Evolutionary conservation across 2,329 filamentous ascomycete genomes (phyloP).

Genomic region (Xylariales sp.): DNA sequence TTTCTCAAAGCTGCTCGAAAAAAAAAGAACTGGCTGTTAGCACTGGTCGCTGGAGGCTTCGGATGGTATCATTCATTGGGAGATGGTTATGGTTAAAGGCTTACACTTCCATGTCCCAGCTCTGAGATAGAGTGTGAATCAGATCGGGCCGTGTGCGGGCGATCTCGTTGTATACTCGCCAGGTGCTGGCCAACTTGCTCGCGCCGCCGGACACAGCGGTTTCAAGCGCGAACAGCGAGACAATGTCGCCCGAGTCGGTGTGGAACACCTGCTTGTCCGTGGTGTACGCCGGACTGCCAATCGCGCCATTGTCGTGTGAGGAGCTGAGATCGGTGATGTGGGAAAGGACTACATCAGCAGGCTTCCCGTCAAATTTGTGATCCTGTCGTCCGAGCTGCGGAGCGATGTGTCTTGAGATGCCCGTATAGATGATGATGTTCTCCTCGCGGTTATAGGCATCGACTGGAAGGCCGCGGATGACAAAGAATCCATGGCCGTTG

Average conservation of each 20-base stretch:
- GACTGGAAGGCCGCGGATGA: conserved; percentile 53
- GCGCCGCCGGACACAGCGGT: conserved; percentile 51
- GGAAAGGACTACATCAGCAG: conserved; percentile 47
- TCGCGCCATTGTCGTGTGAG: conserved; percentile 28
- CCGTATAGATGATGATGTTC: conserved; percentile 55
- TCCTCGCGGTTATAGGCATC: conserved; percentile 49
- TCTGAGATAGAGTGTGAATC: neutral
- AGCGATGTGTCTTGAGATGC: conserved; percentile 55
- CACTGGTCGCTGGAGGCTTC: neutral
- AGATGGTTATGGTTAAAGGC: too few relatives aligned
- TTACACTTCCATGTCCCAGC: neutral
- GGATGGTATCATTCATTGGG: too few relatives aligned
- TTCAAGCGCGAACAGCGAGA: conserved; percentile 52
- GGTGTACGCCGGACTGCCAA: conserved; percentile 56
- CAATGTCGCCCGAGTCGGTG: conserved; percentile 55
- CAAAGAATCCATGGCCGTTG: conserved; percentile 55
- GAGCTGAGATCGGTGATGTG: conserved; percentile 59
- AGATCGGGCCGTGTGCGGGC: neutral
- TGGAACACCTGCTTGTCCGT: conserved; percentile 60
- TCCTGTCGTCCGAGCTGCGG: conserved; percentile 49
- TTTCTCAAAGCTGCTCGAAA: neutral
- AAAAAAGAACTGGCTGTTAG: too few relatives aligned
- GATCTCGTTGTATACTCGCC: conserved; percentile 35
- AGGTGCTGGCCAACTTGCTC: conserved; percentile 54
- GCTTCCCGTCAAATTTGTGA: conserved; percentile 35